Conservation (phyloP, 2,329 filamentous ascomycete genomes). For the Myriosclerotinia curreyana region DNA sequence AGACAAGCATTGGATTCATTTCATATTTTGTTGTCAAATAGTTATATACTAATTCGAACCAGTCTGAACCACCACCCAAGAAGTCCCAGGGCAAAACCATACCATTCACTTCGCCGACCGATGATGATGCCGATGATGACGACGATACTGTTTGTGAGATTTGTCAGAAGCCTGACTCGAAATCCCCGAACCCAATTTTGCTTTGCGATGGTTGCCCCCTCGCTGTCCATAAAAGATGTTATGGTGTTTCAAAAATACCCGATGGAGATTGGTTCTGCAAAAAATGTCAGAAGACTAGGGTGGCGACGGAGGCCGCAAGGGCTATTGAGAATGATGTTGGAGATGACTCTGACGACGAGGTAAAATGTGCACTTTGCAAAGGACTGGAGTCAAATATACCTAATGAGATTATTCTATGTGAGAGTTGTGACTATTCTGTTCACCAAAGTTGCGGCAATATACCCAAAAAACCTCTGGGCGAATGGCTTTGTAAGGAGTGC, state of each 20-base stretch:
- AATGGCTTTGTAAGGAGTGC: constrained; percentile 62
- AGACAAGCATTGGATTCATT: not conserved
- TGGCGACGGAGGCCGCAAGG: constrained; percentile 18
- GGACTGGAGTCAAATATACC: constrained; percentile 55
- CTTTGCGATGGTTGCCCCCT: constrained; percentile 19
- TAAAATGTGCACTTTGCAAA: constrained; percentile 56
- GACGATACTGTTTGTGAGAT: constrained; percentile 14
- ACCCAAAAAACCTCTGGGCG: constrained; percentile 55
- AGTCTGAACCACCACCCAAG: not conserved
- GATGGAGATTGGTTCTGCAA: constrained; percentile 21
- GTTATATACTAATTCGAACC: not conserved
- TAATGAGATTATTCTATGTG: constrained; percentile 63
- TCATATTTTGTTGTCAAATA: not conserved
- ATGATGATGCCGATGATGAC: not conserved
- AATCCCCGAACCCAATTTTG: constrained; percentile 12
- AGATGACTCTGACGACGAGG: constrained; percentile 41
- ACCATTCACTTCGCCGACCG: not conserved
- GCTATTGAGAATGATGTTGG: constrained; percentile 14
- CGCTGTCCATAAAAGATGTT: constrained; percentile 22
- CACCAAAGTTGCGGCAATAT: constrained; percentile 62
- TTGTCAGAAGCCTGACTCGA: constrained; percentile 17
- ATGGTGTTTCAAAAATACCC: constrained; percentile 20
- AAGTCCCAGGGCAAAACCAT: not conserved
- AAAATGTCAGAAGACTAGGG: constrained; percentile 16
- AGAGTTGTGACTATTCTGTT: constrained; percentile 59